Evolutionary conservation across 2,329 filamentous ascomycete species (phyloP).

Genomic region (Colletotrichum tropicicola): DNA sequence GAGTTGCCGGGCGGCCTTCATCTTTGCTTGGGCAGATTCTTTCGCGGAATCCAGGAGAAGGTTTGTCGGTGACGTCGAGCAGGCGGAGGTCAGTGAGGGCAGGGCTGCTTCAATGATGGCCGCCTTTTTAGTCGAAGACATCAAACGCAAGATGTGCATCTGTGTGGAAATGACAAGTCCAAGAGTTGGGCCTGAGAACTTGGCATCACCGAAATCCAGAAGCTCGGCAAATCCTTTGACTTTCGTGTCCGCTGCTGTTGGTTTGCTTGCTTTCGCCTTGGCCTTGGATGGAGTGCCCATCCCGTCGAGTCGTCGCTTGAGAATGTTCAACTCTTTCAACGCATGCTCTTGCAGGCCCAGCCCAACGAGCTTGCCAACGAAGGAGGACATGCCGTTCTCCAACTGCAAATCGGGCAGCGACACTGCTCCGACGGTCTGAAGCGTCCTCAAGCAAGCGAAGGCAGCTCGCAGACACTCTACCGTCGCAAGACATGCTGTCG

Average conservation of each 20-base stretch:
- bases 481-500: constrained; percentile 60
- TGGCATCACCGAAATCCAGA: constrained; percentile 65
- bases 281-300: neutral
- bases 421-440: constrained; percentile 63
- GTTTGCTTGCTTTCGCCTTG: constrained; percentile 2
- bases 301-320: constrained; percentile 70
- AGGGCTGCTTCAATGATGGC: constrained; percentile 66
- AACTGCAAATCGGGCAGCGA: constrained; percentile 72
- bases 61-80: constrained; percentile 65
- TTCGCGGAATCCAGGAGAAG: constrained; percentile 61
- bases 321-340: constrained; percentile 70
- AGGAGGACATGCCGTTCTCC: constrained; percentile 76
- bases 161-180: constrained; percentile 71
- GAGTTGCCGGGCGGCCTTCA: constrained; percentile 71
- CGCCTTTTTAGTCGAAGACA: constrained; percentile 68
- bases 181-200: constrained; percentile 54
- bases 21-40: constrained; percentile 52
- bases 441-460: constrained; percentile 69
- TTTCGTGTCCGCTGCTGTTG: constrained; percentile 5
- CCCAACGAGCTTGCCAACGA: constrained; percentile 71
- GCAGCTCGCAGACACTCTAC: constrained; percentile 76
- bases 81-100: constrained; percentile 61
- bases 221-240: constrained; percentile 64
- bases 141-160: constrained; percentile 69
- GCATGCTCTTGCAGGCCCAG: constrained; percentile 75